Base-by-base conservation (phyloP, 202 grass and related monocot species). In the Digitaria exilis region DNA sequence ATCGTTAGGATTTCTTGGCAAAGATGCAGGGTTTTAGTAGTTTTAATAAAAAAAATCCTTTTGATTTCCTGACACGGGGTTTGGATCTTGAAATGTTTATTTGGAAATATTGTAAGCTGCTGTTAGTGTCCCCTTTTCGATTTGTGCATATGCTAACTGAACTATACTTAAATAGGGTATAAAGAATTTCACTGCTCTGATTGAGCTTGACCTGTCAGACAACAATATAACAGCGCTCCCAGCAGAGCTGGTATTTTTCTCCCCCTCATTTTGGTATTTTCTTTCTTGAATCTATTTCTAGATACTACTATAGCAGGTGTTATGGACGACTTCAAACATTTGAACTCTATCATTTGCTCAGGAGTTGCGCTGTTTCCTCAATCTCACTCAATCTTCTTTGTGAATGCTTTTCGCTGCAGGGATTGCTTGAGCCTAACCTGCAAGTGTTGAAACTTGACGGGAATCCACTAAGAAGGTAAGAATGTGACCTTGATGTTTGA, bases 151-250 rank as follows among this genome's bases (percentile, higher is more conserved):
- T 66, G 75, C 87, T 55, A 51, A 80, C 69, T 26, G 15, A 58
- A 50, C 14, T 59, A 54, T 24, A 87, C 39, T 42, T 73, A 67
- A 78, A 81, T 85, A 98, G 95, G 95, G 92, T 82, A 98, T 98
- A 65, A 98, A 91, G 77, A 83, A 79, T 61, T 90, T 95, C 49
- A 87, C 77, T 73, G 85, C 73, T 80, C 88, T 98, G 28, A 51
- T 71, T 24, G 92, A 95, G 77, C 90, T 98, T 66, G 86, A 95
- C 84, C 62, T 98, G 21, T 98, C 92, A 9, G 95, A 98, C 72
- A 98, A 95, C 62, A 98, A 95, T 90, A 93, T 98, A 84, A 64
- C 95, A 39, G 80, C 72, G 0, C 95, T 98, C 71, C 95, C 95
- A 57, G 48, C 89, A 22, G 87, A 98, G 78, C 85, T 98, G 92